Base-by-base conservation (phyloP, 192 early-diverging fungal species). In the Backusella parvicylindrica region DNA sequence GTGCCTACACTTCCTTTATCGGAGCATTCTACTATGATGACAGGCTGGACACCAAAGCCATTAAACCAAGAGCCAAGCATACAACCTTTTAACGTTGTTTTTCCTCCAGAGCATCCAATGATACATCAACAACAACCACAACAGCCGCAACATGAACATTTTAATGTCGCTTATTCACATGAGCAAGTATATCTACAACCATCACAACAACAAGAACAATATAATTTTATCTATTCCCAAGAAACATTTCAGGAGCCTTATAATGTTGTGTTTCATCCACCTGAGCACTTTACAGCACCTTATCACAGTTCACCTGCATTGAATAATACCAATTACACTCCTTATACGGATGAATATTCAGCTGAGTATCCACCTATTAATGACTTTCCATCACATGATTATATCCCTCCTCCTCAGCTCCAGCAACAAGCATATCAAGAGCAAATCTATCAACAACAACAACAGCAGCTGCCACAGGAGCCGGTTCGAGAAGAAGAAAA, bases 311-410 rank as follows among this genome's bases (percentile, higher is more conserved):
- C 66, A 18, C 33, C 66, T 23, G 33, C 66, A 68, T 36, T 68
- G 66, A 38, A 68, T 65, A 30, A 65, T 37, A 36, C 35, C 33
- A 60, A 60, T 28, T 60, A 60, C n/a, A 60, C 53, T 60, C 53
- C 53, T 60, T 60, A 60, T 28, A 60, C 9, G 11, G 53, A 60
- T 60, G 53, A 60, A 60, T 60, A 60, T 60, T 60, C 53, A 60
- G 53, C 53, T 60, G 53, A 60, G 53, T 38, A 68, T 68, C 66
- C 66, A 38, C 35, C 36, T 3, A 23, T n/a, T 36, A 21, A 35
- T 68, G 66, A 68, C 11, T 68, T 23, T 26, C 9, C n/a, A 38
- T 36, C 66, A 68, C 66, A 68, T 68, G 32, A 68, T 7, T 68
- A 35, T 33, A 36, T 68, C 35, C 9, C 18, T 68, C 33, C 11